Percentiles rank a stretch among this genome's conserved stretches.
These are phyloP conservation scores for Podochytrium sp. DNA, from an alignment of 192 early-diverging fungal genomes.

Conservation along the genomic window DNA sequence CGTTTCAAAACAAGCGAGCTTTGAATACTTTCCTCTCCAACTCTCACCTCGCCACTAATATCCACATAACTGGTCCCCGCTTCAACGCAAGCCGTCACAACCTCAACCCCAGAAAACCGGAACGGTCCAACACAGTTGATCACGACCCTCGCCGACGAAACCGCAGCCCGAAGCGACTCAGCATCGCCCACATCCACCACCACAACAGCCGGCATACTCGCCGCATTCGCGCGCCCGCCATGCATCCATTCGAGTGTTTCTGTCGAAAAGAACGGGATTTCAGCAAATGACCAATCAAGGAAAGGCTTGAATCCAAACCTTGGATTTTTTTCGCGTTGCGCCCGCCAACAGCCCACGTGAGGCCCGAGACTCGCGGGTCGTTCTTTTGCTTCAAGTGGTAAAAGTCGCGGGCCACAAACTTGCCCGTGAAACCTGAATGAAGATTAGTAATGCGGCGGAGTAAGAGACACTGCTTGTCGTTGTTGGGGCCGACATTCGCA, in stretches of 20 bases:
- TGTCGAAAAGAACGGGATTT: neutral
- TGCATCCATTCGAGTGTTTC: slow-evolving; percentile 12
- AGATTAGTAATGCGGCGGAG: too few relatives aligned
- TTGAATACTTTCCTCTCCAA: neutral
- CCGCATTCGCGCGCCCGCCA: neutral
- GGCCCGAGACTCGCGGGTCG: slow-evolving; percentile 6
- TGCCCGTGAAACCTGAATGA: slow-evolving; percentile 68
- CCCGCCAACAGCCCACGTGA: slow-evolving; percentile 46
- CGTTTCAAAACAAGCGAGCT: neutral
- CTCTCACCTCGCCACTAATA: slow-evolving; percentile 48
- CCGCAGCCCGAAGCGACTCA: neutral
- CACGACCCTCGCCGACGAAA: slow-evolving; percentile 32
- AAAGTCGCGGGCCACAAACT: slow-evolving; percentile 34
- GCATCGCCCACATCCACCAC: slow-evolving; percentile 48
- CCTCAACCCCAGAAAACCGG: slow-evolving; percentile 67
- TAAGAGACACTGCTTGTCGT: too few relatives aligned
- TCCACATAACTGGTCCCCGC: slow-evolving; percentile 61
- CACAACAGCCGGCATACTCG: slow-evolving; percentile 37
- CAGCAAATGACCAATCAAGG: neutral
- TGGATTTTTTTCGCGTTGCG: slow-evolving; percentile 45
- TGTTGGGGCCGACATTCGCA: too few relatives aligned
- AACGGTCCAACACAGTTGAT: slow-evolving; percentile 71
- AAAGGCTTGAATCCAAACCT: slow-evolving; percentile 13
- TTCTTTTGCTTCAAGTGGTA: slow-evolving; percentile 20
- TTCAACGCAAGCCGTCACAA: slow-evolving; percentile 62